Base-by-base conservation (phyloP, 2,329 filamentous ascomycete genomes). In the Fusarium liriodendri region DNA sequence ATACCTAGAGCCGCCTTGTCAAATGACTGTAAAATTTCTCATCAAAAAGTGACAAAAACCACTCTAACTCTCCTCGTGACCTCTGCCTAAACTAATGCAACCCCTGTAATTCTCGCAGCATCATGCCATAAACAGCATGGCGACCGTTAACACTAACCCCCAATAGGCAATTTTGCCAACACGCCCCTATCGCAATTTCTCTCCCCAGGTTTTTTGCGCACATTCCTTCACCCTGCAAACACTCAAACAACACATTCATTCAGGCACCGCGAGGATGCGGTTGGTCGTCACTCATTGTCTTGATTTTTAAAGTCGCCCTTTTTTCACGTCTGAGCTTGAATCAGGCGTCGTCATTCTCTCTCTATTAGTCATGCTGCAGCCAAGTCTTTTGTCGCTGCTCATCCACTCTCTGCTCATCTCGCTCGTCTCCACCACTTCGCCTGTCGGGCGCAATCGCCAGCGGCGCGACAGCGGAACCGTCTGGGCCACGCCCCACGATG, bases 401-500 rank as follows among this genome's bases (percentile, higher is more conserved):
- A 10, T 64, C 57, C 58, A 73, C 20, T 73, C 72, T 29, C 50
- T 73, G 7, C 57, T 73, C 2, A 16, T 69, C 25, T 5, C 55
- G 29, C 25, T 67, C 47, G 14, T 67, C 54, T 62, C 62, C 4
- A 18, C 52, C 22, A 63, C 62, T 38, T 29, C 47, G 47, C 35
- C 62, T 18, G 47, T 47, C 27, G 50, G 33, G 33, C 54, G 50
- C 29, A 27, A 47, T 37, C 33, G 65, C 37, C 57, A 74, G 5
- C 33, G 68, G 5, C 33, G 68, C 62, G 65, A 69, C 50, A 42
- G 55, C 4, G 72, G 73, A 10, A 79, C 79, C 11, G 78, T 82
- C 25, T 81, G 78, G 76, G 82, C 70, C 5, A 91, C 89, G 2
- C 89, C 89, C 18, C 89, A 91, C 80, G 87, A 87, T 70, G 84